These are phyloP conservation scores for Abrus pulchellus DNA, from an alignment of 306 rosid genomes.

Conservation along the genomic window DNA sequence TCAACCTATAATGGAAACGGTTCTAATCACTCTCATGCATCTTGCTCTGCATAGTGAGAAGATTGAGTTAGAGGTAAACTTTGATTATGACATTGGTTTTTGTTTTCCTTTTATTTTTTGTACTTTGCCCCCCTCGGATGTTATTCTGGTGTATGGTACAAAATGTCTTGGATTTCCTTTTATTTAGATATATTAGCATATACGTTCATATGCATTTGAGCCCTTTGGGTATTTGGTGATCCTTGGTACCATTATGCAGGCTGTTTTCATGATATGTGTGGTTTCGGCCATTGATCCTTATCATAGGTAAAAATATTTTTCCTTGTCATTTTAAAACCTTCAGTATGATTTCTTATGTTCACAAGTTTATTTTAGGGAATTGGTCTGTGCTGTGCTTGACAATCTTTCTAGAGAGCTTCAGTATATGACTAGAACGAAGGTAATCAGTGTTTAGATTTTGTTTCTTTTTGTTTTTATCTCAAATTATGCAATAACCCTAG, in stretches of 20 bases:
- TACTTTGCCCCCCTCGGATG: not conserved
- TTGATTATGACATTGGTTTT: slow-evolving; percentile 10
- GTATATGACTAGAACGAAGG: slow-evolving; percentile 79
- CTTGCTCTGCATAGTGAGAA: slow-evolving; percentile 87
- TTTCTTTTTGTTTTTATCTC: slow-evolving; percentile 14
- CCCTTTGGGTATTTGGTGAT: slow-evolving; percentile 33
- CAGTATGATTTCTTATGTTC: slow-evolving; percentile 40
- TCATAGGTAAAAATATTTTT: slow-evolving; percentile 70
- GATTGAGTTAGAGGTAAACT: slow-evolving; percentile 78
- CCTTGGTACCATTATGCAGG: slow-evolving; percentile 63
- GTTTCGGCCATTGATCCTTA: slow-evolving; percentile 85
- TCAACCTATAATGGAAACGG: slow-evolving; percentile 76
- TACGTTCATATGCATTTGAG: slow-evolving; percentile 18
- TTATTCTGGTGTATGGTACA: slow-evolving; percentile 14
- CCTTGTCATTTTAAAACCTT: slow-evolving; percentile 24
- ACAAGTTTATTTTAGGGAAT: slow-evolving; percentile 61
- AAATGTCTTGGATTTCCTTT: not conserved
- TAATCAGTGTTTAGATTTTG: slow-evolving; percentile 41
- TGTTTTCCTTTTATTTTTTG: slow-evolving; percentile 9
- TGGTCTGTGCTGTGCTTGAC: slow-evolving; percentile 69
- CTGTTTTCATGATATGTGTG: slow-evolving; percentile 90
- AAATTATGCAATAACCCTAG: not conserved
- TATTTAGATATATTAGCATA: not conserved
- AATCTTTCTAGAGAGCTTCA: slow-evolving; percentile 80
- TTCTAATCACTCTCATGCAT: slow-evolving; percentile 84